Percentiles rank a stretch among this genome's conserved stretches.
phyloP scores from a whole-genome alignment of 2,329 filamentous ascomycete species.

The Sporothrix humicola region DNA sequence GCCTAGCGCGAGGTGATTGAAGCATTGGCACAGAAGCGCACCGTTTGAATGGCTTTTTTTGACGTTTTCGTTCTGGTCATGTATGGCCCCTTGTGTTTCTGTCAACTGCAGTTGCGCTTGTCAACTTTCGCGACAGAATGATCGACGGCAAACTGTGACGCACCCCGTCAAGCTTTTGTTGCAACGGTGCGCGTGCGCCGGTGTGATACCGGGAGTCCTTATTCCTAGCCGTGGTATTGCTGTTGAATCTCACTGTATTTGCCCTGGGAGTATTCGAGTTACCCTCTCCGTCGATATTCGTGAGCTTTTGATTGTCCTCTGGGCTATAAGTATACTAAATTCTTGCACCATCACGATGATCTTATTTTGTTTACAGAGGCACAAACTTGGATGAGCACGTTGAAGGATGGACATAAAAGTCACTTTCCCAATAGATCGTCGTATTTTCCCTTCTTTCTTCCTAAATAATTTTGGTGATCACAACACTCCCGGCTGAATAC shows the following conservation, averaged over 20 bases:
- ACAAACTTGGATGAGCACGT: neutral
- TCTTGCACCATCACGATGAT: neutral
- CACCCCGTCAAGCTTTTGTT: neutral
- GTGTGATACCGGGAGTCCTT: constrained; percentile 1
- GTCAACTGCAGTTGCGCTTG: neutral
- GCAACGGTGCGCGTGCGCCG: constrained; percentile 5
- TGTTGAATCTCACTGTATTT: neutral
- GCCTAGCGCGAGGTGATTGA: constrained; percentile 16
- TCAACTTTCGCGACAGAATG: constrained; percentile 7
- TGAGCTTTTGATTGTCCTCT: neutral
- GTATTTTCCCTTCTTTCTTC: neutral
- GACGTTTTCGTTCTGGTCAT: neutral
- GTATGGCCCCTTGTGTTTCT: neutral
- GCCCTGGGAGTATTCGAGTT: neutral
- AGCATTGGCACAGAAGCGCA: neutral
- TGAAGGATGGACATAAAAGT: neutral
- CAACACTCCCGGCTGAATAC: neutral
- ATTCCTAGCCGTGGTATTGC: neutral
- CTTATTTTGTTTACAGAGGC: neutral
- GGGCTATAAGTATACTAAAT: no score
- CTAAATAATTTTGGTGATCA: neutral
- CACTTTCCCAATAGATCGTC: neutral
- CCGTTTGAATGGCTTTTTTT: neutral
- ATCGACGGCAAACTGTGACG: constrained; percentile 14
- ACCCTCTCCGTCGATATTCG: neutral